A percentile compares a stretch with the other conserved stretches of the same genome.
phyloP scores from a whole-genome alignment of 176 grass and related monocot genomes.

The Eleusine indica region DNA sequence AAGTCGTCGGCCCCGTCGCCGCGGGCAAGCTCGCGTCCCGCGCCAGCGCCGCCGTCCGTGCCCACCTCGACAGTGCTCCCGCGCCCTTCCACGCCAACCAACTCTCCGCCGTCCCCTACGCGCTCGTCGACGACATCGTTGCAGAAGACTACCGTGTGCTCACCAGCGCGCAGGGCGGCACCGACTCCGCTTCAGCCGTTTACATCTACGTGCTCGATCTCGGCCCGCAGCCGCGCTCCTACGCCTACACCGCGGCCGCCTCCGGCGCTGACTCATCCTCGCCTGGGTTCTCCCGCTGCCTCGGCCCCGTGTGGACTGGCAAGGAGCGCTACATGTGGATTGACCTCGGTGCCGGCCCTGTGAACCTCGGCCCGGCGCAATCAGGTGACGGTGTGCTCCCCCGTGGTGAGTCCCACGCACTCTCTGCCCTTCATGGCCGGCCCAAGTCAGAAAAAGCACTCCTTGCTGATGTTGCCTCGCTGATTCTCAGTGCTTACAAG shows the following conservation, averaged over 20 bases:
- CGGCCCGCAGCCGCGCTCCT: constrained; percentile 57
- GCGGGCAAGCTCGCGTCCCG: constrained; percentile 32
- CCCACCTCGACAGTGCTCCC: constrained; percentile 48
- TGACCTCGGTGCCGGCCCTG: constrained; percentile 79
- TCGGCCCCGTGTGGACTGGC: constrained; percentile 78
- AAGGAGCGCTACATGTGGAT: constrained; percentile 97
- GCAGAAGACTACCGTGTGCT: constrained; percentile 59
- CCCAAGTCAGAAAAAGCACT: constrained; percentile 70
- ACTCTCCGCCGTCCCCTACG: constrained; percentile 77
- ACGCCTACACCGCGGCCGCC: constrained; percentile 70
- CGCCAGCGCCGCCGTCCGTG: constrained; percentile 28
- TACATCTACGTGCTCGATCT: constrained; percentile 93
- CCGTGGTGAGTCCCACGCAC: constrained; percentile 91
- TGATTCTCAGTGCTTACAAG: constrained; percentile 81
- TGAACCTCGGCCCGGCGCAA: constrained; percentile 85
- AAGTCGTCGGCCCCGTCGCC: constrained; percentile 36
- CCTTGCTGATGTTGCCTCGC: constrained; percentile 66
- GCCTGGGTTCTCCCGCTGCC: constrained; percentile 68
- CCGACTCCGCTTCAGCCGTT: constrained; percentile 56
- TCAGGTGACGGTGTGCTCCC: constrained; percentile 88
- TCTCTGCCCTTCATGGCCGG: constrained; percentile 80
- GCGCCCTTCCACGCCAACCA: constrained; percentile 65
- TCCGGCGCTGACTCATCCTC: constrained; percentile 48
- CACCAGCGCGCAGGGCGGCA: constrained; percentile 27
- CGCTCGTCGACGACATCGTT: constrained; percentile 63